Conservation (phyloP, 2,329 filamentous ascomycete species). For the Nakataea oryzae region DNA sequence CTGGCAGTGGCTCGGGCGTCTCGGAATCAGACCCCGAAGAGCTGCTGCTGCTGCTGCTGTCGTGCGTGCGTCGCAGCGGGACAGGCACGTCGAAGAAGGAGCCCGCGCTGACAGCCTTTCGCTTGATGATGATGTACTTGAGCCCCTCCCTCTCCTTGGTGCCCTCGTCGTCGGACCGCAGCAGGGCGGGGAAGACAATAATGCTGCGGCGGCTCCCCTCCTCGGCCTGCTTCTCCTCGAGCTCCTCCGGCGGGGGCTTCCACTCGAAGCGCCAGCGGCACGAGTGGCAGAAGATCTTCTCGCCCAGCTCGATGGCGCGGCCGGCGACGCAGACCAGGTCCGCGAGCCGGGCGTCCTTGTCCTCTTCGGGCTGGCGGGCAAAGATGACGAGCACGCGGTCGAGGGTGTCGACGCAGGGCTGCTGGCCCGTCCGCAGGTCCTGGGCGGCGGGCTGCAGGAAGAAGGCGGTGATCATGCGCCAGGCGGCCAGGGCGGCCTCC, state of each 20-base stretch:
- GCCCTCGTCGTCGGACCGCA: constrained; percentile 2
- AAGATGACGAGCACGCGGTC: neutral
- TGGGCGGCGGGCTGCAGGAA: constrained; percentile 4
- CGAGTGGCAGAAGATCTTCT: constrained; percentile 5
- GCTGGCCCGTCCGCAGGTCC: neutral
- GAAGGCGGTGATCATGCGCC: constrained; percentile 5
- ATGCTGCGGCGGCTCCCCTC: constrained; percentile 1
- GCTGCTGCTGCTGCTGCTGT: neutral
- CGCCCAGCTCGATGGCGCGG: constrained; percentile 3
- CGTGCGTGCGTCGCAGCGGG: neutral
- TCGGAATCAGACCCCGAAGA: neutral
- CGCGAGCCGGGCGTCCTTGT: neutral
- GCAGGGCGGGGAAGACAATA: constrained; percentile 2
- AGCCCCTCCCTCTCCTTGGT: neutral
- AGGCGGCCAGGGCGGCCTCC: constrained; percentile 3
- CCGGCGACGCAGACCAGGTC: neutral
- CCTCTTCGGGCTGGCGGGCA: neutral
- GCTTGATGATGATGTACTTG: constrained; percentile 3
- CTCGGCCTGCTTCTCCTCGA: neutral
- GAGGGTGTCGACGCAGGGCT: constrained; percentile 1
- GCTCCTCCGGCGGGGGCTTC: neutral
- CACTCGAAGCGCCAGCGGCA: constrained; percentile 4
- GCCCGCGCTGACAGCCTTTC: constrained; percentile 4
- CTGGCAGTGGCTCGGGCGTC: neutral
- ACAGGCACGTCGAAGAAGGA: constrained; percentile 2